Evolutionary conservation across 2,329 filamentous ascomycete genomes (phyloP).

Genomic region (Plectosphaerella plurivora): DNA sequence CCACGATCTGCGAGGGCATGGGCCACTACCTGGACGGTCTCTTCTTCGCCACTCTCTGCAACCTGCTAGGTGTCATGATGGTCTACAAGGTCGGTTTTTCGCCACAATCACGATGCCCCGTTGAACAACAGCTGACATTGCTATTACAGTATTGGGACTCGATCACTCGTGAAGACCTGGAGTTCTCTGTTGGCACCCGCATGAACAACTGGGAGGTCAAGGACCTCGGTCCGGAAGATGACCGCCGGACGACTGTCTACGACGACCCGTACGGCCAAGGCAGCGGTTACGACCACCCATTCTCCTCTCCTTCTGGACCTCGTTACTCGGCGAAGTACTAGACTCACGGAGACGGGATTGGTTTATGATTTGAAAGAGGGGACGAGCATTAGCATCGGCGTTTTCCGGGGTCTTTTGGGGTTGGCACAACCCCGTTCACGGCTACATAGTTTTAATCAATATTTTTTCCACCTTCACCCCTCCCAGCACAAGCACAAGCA

Average conservation of each 20-base stretch:
- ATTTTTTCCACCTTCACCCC: no score
- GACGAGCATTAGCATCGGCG: no score
- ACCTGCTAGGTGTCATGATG: slow-evolving; percentile 97
- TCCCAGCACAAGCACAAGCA: no score
- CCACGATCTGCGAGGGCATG: slow-evolving; percentile 75
- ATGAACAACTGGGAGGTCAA: slow-evolving; percentile 99
- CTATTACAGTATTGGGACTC: slow-evolving; percentile 87
- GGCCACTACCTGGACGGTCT: slow-evolving; percentile 92
- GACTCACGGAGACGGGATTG: background rate
- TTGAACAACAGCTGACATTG: slow-evolving; percentile 8
- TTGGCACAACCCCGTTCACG: no score
- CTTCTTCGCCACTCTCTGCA: slow-evolving; percentile 92
- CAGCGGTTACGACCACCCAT: slow-evolving; percentile 47
- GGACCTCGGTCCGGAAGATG: slow-evolving; percentile 78
- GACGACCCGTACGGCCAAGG: slow-evolving; percentile 62
- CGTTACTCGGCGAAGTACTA: slow-evolving; percentile 45
- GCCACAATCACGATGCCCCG: no score
- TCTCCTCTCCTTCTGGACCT: slow-evolving; percentile 31
- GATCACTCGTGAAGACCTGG: slow-evolving; percentile 95
- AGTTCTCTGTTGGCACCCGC: slow-evolving; percentile 93
- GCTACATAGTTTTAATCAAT: no score
- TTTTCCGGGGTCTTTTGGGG: no score
- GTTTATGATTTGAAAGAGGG: no score
- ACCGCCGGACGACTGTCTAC: slow-evolving; percentile 64
- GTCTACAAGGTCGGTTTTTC: slow-evolving; percentile 77